phyloP scores from a whole-genome alignment of 1,139 yeast species.

The Saccharomyces hybrid region DNA sequence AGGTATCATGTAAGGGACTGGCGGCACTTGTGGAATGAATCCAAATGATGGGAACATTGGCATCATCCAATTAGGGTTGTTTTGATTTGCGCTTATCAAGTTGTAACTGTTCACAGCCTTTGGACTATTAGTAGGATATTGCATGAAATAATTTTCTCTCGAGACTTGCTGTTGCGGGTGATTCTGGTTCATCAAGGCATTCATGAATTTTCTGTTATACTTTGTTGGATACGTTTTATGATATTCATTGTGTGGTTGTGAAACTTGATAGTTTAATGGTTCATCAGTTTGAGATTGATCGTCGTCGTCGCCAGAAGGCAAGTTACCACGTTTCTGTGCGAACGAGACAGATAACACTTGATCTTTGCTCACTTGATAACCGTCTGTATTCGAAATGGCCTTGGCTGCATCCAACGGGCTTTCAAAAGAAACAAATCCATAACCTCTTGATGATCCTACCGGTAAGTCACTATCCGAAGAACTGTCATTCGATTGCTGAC shows the following conservation, averaged over 20 bases:
- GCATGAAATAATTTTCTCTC: background rate
- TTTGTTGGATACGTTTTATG: background rate
- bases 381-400: conserved; percentile 41
- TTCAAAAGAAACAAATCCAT: conserved; percentile 46
- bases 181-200: conserved; percentile 10
- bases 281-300: background rate
- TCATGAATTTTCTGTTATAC: conserved; percentile 13
- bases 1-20: conserved; percentile 2
- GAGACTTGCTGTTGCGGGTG: background rate
- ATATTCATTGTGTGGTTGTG: background rate
- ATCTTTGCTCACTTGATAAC: conserved; percentile 22
- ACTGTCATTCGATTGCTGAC: conserved; percentile 1
- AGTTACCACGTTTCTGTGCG: conserved; percentile 22
- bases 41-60: background rate
- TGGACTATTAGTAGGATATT: background rate
- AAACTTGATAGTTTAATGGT: background rate
- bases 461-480: conserved; percentile 9
- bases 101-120: background rate
- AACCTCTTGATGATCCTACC: conserved; percentile 38
- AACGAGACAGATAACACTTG: conserved; percentile 27
- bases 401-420: conserved; percentile 42
- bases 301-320: background rate
- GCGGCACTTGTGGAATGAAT: conserved; percentile 1
- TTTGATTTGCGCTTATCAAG: background rate
- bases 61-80: background rate